Evolutionary conservation across 768 basidiomycete genomes (phyloP).

Genomic region (Leccinum longicurvipes): DNA sequence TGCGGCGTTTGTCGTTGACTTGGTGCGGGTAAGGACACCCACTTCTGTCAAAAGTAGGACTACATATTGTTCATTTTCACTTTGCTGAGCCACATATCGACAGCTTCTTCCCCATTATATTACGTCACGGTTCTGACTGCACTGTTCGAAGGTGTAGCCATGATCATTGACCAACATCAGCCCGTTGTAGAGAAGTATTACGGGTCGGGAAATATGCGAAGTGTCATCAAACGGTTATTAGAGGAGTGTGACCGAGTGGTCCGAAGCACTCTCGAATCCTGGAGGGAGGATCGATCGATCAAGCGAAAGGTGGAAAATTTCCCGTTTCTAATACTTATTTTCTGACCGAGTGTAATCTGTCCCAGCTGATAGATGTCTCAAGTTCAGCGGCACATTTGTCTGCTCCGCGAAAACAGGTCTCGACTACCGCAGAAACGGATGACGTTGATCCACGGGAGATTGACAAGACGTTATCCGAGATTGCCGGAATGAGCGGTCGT

Average conservation of each 20-base stretch:
- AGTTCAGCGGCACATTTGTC: conserved; percentile 37
- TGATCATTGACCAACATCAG: conserved; percentile 97
- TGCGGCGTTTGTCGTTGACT: conserved; percentile 87
- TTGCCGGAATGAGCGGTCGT: conserved; percentile 84
- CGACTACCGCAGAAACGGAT: conserved; percentile 41
- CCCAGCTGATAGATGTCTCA: conserved; percentile 47
- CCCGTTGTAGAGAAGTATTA: conserved; percentile 99
- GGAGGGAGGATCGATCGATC: conserved; percentile 89
- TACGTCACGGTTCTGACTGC: conserved; percentile 88
- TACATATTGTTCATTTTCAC: conserved; percentile 5
- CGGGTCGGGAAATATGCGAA: conserved; percentile 81
- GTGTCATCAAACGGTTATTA: conserved; percentile 69
- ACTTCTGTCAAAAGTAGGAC: conserved; percentile 75
- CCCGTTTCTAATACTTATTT: not conserved
- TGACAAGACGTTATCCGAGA: conserved; percentile 84
- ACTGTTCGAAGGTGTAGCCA: conserved; percentile 91
- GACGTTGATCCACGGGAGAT: conserved; percentile 85
- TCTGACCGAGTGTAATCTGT: not conserved
- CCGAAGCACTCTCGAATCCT: conserved; percentile 67
- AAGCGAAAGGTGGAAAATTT: conserved; percentile 61
- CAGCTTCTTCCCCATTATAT: conserved; percentile 90
- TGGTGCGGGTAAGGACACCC: conserved; percentile 76
- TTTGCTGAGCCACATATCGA: conserved; percentile 5
- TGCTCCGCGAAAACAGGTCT: conserved; percentile 30
- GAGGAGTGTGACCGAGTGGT: conserved; percentile 88